Evolutionary conservation across 164 flowering plant species (phyloP).

Genomic region (Liquidambar formosana): DNA sequence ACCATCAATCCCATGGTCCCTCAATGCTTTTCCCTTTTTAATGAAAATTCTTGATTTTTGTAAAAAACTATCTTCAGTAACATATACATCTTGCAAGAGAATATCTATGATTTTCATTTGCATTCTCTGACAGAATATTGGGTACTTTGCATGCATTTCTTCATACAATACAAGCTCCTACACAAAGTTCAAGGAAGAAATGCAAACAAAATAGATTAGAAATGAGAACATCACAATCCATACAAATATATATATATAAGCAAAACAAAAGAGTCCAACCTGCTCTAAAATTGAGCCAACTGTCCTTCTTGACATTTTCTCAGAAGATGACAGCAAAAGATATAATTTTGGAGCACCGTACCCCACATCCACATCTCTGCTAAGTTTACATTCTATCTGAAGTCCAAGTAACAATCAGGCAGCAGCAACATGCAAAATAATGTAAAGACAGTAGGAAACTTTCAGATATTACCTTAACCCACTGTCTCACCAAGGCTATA

Average conservation of each 20-base stretch:
- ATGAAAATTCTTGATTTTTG: constrained; percentile 55
- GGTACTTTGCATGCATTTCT: constrained; percentile 38
- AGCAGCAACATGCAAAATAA: constrained; percentile 11
- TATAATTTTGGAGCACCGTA: constrained; percentile 37
- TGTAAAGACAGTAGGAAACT: neutral
- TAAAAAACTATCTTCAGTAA: constrained; percentile 35
- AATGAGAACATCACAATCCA: neutral
- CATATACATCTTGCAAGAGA: constrained; percentile 57
- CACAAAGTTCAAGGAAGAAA: constrained; percentile 11
- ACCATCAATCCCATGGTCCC: constrained; percentile 48
- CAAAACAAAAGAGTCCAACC: constrained; percentile 38
- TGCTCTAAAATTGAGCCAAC: constrained; percentile 63
- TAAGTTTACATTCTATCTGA: constrained; percentile 56
- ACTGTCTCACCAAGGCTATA: constrained; percentile 58
- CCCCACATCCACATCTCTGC: constrained; percentile 26
- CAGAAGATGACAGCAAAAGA: constrained; percentile 46
- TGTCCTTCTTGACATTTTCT: constrained; percentile 32
- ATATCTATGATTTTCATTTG: constrained; percentile 50
- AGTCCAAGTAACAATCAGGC: constrained; percentile 21
- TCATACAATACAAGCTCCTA: constrained; percentile 83
- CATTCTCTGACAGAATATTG: constrained; percentile 60
- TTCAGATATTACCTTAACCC: constrained; percentile 76
- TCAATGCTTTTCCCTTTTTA: constrained; percentile 48
- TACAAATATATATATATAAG: neutral
- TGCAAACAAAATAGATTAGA: neutral